Evolutionary conservation across 2,329 filamentous ascomycete species (phyloP), one percentile per base, ranked within the genome.

Genomic region (Botrytis hyacinthi): DNA sequence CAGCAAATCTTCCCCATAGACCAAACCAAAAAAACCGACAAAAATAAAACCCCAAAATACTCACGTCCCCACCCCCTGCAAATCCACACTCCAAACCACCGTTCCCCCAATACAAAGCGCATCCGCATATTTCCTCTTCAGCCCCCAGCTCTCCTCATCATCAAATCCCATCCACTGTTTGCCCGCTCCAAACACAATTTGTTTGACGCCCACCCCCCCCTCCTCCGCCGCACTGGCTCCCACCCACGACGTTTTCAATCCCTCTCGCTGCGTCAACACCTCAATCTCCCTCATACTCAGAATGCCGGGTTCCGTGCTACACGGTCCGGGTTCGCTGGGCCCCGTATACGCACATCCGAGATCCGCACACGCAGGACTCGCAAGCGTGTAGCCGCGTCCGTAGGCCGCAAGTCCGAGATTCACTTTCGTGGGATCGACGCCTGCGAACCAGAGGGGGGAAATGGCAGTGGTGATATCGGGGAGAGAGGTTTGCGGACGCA

Each of bases 351-450:
- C 74, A 74, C 81, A 81, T 3, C 77, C 76, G 6, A 78, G 63
- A 29, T 75, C 78, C 48, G 74, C 78, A 73, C 78, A 80, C 5
- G 59, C 71, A 0, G 72, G 61, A 63, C 78, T 76, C 4, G 73
- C 65, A 5, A 81, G 71, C 0, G 83, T 86, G 63, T 84, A 87
- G 2, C 84, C 82, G 8, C 85, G 80, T 0, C 85, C 85, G 70
- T 88, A 88, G 66, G 81, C 82, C 1, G 84, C 84, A 0, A 86
- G 71, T 0, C 86, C 86, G 4, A 87, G 76, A 72, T 85, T 85
- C 51, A 87, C 77, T 74, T 87, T 85, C 4, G 69, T 62, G 0
- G 83, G 81, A 60, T 83, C 74, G 0, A 87, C 70, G 1, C 80
- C 80, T 48, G 81, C 82, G 70, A 81, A 84, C 84, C 83, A 86